A percentile compares a stretch with the other conserved stretches of the same genome.
Conservation (phyloP, 495 filamentous ascomycete genomes). For the Trichocladium antarcticum region DNA sequence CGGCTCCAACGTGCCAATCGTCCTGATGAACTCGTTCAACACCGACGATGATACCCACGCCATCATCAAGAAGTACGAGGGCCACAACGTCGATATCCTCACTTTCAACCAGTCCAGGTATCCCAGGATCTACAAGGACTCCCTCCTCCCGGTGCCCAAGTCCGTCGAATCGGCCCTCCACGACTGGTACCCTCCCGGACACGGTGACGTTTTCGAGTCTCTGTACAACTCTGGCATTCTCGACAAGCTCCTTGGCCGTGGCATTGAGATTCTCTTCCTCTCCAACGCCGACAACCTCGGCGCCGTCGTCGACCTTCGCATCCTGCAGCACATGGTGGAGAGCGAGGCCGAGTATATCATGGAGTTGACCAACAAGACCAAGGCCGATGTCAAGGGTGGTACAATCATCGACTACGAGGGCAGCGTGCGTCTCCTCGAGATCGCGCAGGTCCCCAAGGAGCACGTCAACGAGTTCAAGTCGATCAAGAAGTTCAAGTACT, state of each 20-base stretch:
- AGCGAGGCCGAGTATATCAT: slow-evolving; percentile 95
- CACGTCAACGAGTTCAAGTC: slow-evolving; percentile 99
- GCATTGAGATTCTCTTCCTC: slow-evolving; percentile 96
- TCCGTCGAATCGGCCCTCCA: slow-evolving; percentile 74
- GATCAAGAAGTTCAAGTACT: slow-evolving; percentile 99
- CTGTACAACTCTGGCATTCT: slow-evolving; percentile 98
- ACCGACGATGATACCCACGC: slow-evolving; percentile 95
- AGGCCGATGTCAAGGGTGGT: slow-evolving; percentile 99
- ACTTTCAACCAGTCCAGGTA: slow-evolving; percentile 99
- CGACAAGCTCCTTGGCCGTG: slow-evolving; percentile 86
- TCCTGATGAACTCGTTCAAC: slow-evolving; percentile 99
- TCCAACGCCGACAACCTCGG: slow-evolving; percentile 99
- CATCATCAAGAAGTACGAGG: slow-evolving; percentile 99
- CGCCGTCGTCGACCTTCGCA: slow-evolving; percentile 92
- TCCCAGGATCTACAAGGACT: slow-evolving; percentile 95
- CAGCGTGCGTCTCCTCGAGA: slow-evolving; percentile 90
- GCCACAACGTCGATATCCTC: slow-evolving; percentile 97
- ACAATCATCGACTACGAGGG: slow-evolving; percentile 99
- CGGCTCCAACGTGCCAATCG: slow-evolving; percentile 92
- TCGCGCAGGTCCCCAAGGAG: slow-evolving; percentile 99
- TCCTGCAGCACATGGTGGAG: slow-evolving; percentile 98
- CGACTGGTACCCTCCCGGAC: slow-evolving; percentile 98
- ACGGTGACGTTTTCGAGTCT: slow-evolving; percentile 99
- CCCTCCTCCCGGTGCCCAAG: slow-evolving; percentile 90
- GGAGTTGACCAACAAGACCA: slow-evolving; percentile 99